These are phyloP conservation scores for Scheffersomyces stipitis DNA, from an alignment of 805 yeast genomes.

Conservation along the genomic window DNA sequence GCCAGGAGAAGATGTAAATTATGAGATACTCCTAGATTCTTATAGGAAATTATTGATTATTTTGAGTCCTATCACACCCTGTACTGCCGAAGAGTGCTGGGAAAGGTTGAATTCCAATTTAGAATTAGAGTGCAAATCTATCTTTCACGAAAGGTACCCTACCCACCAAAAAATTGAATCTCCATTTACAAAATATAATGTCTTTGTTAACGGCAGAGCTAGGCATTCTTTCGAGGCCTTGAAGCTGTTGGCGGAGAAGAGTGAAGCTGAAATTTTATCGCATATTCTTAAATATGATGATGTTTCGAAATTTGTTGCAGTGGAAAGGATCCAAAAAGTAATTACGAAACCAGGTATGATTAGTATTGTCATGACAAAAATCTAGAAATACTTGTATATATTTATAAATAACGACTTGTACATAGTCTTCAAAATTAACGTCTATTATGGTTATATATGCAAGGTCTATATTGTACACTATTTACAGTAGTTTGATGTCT, in stretches of 20 bases:
- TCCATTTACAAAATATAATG: conserved; percentile 43
- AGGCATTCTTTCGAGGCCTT: conserved; percentile 44
- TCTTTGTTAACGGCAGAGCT: conserved; percentile 75
- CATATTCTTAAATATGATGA: conserved; percentile 18
- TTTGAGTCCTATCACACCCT: conserved; percentile 81
- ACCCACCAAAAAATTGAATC: conserved; percentile 37
- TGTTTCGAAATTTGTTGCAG: background rate
- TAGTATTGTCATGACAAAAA: conserved; percentile 35
- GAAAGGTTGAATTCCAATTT: conserved; percentile 38
- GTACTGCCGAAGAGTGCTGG: conserved; percentile 81
- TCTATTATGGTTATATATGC: background rate
- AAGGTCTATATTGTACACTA: background rate
- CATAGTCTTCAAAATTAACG: background rate
- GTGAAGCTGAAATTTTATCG: conserved; percentile 35
- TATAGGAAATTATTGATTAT: conserved; percentile 56
- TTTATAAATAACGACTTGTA: background rate
- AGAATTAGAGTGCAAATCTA: conserved; percentile 42
- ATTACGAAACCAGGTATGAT: conserved; percentile 54
- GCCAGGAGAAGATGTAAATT: conserved; percentile 27
- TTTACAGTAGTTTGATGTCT: conserved; percentile 7
- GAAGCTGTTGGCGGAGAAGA: conserved; percentile 34
- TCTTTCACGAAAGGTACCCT: conserved; percentile 72
- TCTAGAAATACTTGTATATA: conserved; percentile 4
- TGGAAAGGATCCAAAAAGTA: conserved; percentile 47
- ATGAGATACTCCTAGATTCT: conserved; percentile 46